Evolutionary conservation across 805 yeast genomes (phyloP).

Genomic region (Pichia heedii): DNA sequence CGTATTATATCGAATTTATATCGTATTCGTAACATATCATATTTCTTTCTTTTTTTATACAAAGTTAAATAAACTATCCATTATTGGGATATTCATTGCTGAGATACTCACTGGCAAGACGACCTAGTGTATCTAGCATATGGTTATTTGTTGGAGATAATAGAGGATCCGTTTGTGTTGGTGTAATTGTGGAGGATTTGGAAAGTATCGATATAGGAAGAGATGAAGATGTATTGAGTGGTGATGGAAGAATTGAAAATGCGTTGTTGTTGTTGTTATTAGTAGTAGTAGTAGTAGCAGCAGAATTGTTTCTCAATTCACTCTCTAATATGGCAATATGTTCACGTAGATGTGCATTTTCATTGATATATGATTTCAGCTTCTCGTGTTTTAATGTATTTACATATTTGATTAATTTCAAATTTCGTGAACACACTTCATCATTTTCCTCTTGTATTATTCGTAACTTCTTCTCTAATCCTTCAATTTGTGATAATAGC

Average conservation of each 20-base stretch:
- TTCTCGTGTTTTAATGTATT: conserved; percentile 24
- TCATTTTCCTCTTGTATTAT: conserved; percentile 23
- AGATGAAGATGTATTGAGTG: neutral
- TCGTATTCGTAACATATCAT: no score
- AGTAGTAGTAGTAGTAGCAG: neutral
- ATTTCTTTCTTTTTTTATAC: no score
- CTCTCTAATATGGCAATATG: conserved; percentile 12
- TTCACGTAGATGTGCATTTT: conserved; percentile 21
- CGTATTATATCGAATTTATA: no score
- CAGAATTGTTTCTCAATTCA: neutral
- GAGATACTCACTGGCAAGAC: conserved; percentile 28
- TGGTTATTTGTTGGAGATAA: conserved; percentile 9
- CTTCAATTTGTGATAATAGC: conserved; percentile 20
- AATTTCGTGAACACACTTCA: conserved; percentile 23
- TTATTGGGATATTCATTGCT: conserved; percentile 18
- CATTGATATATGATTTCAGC: conserved; percentile 20
- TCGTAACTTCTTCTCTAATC: conserved; percentile 20
- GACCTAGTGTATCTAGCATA: conserved; percentile 28
- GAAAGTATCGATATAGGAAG: neutral
- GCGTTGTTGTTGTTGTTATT: neutral
- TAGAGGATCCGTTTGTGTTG: neutral
- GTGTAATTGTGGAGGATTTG: neutral
- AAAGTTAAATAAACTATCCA: neutral
- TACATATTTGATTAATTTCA: conserved; percentile 25
- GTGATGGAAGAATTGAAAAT: neutral